Evolutionary conservation across 192 early-diverging fungal species (phyloP).

Genomic region (Umbelopsis sp.): DNA sequence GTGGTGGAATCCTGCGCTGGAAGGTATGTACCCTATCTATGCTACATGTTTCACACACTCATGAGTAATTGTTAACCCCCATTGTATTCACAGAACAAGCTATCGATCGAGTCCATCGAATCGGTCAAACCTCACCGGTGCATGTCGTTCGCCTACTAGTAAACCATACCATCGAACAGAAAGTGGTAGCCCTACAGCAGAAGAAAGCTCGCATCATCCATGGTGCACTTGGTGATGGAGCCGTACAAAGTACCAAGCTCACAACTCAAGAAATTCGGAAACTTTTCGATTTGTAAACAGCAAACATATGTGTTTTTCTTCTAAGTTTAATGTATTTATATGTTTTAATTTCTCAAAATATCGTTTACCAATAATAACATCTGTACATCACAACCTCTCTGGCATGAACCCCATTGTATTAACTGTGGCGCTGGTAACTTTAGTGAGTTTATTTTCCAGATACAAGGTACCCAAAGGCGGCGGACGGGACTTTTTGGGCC

Average conservation of each 20-base stretch:
- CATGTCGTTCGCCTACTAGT: slow-evolving; percentile 71
- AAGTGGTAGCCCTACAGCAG: slow-evolving; percentile 79
- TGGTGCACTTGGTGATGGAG: slow-evolving; percentile 36
- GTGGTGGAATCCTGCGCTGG: slow-evolving; percentile 82
- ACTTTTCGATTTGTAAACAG: slow-evolving; percentile 30
- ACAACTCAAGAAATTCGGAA: slow-evolving; percentile 32
- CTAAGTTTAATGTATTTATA: slow-evolving; percentile 6
- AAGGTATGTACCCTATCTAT: slow-evolving; percentile 45
- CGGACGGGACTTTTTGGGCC: background rate
- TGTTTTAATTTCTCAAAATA: background rate
- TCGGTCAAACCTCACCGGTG: slow-evolving; percentile 70
- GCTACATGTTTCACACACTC: too few relatives aligned
- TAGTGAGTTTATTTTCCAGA: too few relatives aligned
- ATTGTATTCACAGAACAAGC: slow-evolving; percentile 55
- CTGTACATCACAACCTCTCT: too few relatives aligned
- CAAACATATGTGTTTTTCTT: background rate
- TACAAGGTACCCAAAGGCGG: too few relatives aligned
- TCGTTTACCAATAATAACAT: background rate
- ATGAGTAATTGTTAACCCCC: slow-evolving; percentile 17
- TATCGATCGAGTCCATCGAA: slow-evolving; percentile 80
- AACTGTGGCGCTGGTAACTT: too few relatives aligned
- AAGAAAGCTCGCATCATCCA: slow-evolving; percentile 57
- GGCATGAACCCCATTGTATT: too few relatives aligned
- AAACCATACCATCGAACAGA: slow-evolving; percentile 80
- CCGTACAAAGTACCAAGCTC: slow-evolving; percentile 28